Evolutionary conservation across 1,284 basidiomycete genomes (phyloP), one percentile per base, ranked within the genome.

Genomic region (Marasmius tenuissimus): DNA sequence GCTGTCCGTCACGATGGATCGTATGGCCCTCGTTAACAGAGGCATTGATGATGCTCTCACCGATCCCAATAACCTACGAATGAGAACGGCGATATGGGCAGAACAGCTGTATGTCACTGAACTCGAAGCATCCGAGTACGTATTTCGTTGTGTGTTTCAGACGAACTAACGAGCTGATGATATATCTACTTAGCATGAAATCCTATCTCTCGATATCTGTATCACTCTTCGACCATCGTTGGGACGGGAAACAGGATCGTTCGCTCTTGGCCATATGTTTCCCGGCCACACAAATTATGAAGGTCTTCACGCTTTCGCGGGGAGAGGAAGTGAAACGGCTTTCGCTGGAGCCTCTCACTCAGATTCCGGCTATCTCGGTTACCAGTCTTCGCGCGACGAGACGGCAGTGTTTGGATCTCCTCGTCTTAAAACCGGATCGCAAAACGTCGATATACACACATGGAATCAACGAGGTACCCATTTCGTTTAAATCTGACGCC

Each of bases 41-140:
- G 73, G 62, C 16, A 67, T 75, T 22, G 82, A 83, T 39, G 66
- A 70, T 7, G 65, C 71, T 10, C 67, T 80, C 9, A 67, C 76
- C 8, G 74, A 81, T 1, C 74, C 80, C 40, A 83, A 86, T 63
- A 81, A 87, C 67, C 82, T 81, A 1, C 81, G 85, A 59, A 86
- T 91, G 84, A 85, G 85, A 56, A 83, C 87, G 0, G 79, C 86
- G 0, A 86, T 85, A 67, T 92, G 87, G 86, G 82, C 88, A 69
- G 85, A 86, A 70, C 81, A 76, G 56, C 65, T 92, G n/a, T 75
- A 79, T 59, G 78, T 80, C 8, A 78, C 84, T 47, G 77, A 84
- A 35, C 77, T 87, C 8, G 67, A 78, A 0, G 72, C 74, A 49
- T 69, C 72, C 49, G 82, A 85, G 90, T 91, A 70, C 76, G 88